Evolutionary conservation across 805 yeast genomes (phyloP).

Genomic region (Metschnikowia gelsemii): DNA sequence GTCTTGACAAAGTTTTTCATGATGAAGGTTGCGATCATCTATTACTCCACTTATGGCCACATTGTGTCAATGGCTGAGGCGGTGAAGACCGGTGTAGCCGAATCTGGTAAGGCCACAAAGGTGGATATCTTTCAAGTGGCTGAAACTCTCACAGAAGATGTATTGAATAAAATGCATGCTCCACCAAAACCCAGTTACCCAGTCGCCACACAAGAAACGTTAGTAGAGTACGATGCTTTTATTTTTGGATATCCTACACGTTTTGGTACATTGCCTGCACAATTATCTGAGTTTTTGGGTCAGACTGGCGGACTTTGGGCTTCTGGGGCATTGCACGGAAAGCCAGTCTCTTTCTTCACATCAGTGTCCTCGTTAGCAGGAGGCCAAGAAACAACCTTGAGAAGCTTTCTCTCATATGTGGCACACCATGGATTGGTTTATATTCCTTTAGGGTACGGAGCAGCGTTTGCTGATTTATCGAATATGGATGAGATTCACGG

Average conservation of each 20-base stretch:
- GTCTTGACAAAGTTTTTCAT: too few relatives aligned
- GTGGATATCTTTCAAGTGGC: constrained; percentile 78
- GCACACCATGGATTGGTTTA: constrained; percentile 80
- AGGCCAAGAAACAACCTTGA: constrained; percentile 74
- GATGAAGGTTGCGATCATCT: constrained; percentile 22
- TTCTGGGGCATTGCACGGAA: constrained; percentile 66
- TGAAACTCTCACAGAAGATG: constrained; percentile 68
- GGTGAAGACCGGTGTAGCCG: constrained; percentile 18
- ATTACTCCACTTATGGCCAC: constrained; percentile 23
- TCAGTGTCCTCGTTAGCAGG: constrained; percentile 79
- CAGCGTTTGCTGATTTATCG: constrained; percentile 52
- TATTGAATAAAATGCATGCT: constrained; percentile 64
- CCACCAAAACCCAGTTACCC: constrained; percentile 62
- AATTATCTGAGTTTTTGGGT: constrained; percentile 75
- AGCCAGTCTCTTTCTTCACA: constrained; percentile 70
- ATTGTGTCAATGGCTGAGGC: constrained; percentile 20
- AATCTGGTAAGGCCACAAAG: constrained; percentile 17
- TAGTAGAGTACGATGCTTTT: constrained; percentile 72
- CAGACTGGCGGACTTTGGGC: constrained; percentile 82
- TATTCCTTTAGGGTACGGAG: constrained; percentile 75
- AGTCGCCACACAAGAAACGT: constrained; percentile 56
- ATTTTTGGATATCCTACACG: constrained; percentile 86
- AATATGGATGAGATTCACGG: constrained; percentile 70
- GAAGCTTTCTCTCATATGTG: constrained; percentile 60
- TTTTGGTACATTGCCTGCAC: constrained; percentile 79